Percentiles rank a stretch among this genome's conserved stretches.
These are phyloP conservation scores for Aspergillus affinis DNA, from an alignment of 495 filamentous ascomycete genomes.

Conservation along the genomic window DNA sequence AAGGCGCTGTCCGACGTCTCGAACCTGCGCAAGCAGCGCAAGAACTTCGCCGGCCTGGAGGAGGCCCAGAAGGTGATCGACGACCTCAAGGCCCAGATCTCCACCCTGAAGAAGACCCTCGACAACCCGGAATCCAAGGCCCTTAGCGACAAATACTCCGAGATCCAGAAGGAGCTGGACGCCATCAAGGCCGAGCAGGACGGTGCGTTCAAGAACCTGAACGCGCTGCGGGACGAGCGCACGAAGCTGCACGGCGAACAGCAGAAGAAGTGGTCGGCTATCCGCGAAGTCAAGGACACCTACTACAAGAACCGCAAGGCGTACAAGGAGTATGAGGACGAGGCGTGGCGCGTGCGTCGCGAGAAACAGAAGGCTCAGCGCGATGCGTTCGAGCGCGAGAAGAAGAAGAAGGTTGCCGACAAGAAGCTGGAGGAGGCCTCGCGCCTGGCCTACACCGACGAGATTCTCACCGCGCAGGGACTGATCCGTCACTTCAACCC, in stretches of 20 bases:
- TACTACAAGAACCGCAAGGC: slow-evolving; percentile 78
- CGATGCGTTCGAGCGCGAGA: slow-evolving; percentile 68
- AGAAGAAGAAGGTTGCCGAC: slow-evolving; percentile 77
- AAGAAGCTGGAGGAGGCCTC: slow-evolving; percentile 90
- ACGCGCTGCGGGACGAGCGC: slow-evolving; percentile 83
- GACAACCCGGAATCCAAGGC: slow-evolving; percentile 93
- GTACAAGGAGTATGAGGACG: slow-evolving; percentile 74
- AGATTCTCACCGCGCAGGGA: slow-evolving; percentile 82
- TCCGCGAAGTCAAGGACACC: slow-evolving; percentile 82
- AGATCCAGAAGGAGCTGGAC: slow-evolving; percentile 81
- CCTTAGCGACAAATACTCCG: slow-evolving; percentile 77
- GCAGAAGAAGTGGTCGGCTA: slow-evolving; percentile 73
- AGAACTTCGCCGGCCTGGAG: slow-evolving; percentile 82
- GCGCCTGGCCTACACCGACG: slow-evolving; percentile 80
- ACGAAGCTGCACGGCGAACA: slow-evolving; percentile 78
- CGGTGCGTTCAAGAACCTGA: slow-evolving; percentile 79
- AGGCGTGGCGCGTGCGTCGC: slow-evolving; percentile 67
- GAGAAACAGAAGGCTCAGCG: slow-evolving; percentile 80
- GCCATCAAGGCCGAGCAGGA: slow-evolving; percentile 88
- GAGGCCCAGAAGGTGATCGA: slow-evolving; percentile 81
- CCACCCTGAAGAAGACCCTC: slow-evolving; percentile 77
- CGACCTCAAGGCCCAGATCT: slow-evolving; percentile 77
- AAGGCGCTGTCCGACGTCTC: slow-evolving; percentile 83
- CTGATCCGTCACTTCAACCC: slow-evolving; percentile 92
- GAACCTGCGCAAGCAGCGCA: slow-evolving; percentile 80